Evolutionary conservation across 2,329 filamentous ascomycete species (phyloP), one percentile per base, ranked within the genome.

Genomic region (Fusarium foetens): DNA sequence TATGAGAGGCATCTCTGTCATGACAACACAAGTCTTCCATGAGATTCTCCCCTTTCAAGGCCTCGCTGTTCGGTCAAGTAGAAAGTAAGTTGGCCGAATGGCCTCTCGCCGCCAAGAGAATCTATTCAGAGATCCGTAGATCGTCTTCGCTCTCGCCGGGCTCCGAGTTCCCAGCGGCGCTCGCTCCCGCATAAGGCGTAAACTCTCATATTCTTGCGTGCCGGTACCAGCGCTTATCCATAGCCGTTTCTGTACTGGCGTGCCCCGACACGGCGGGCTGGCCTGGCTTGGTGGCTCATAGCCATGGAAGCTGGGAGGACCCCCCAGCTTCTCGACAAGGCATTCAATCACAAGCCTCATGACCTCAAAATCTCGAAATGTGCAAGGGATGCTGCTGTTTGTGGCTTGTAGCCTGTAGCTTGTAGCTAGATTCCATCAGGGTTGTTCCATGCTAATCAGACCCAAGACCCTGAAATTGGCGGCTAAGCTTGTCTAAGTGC

Each of bases 211-310:
- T 29, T 41, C 27, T 36, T 54, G 35, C 42, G 31, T 52, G 49
- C 49, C 17, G 49, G 48, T 36, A 36, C 49, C 49, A 55, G 31
- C 29, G 39, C n/a, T 55, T 21, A 52, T 58, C 35, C 27, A 41
- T 61, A 68, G 52, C 69, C 48, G 64, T 31, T 69, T 72, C 45
- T 65, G 69, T 61, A 68, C 55, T 72, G 69, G 68, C 43, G 64
- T 46, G 52, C 27, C 58, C 51, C 46, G 66, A 60, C 48, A 57
- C 48, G 29, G 54, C 49, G 59, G 66, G 54, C 58, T 14, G 36
- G 25, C 42, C 57, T 53, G 53, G 41, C 38, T 38, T 48, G 41
- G 51, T 64, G 36, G 64, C 66, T 58, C 41, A n/a, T 29, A 52
- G 29, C 43, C 58, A 29, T 25, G 49, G 19, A 33, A 38, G 49